Percentiles rank a stretch among this genome's conserved stretches.
phyloP scores from a whole-genome alignment of 1,139 yeast genomes.

The Candida pseudoviswanathii region DNA sequence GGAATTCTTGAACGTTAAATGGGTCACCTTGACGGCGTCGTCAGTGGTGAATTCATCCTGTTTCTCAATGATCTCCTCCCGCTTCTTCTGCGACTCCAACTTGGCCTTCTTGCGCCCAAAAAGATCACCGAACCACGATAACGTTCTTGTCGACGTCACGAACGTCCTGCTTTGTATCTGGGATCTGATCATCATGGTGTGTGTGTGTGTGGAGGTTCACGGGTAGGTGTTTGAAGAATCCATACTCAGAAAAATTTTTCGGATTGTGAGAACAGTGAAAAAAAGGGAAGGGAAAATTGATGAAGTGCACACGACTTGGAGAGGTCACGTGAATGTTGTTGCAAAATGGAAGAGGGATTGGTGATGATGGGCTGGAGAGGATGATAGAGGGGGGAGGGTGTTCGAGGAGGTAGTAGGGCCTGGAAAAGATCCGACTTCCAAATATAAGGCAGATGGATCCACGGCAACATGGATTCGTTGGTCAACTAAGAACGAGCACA shows the following conservation, averaged over 20 bases:
- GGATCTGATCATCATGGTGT: conserved; percentile 4
- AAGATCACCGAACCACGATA: conserved; percentile 17
- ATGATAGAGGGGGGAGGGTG: too few species aligned
- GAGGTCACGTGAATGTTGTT: background rate
- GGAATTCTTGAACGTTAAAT: conserved; percentile 41
- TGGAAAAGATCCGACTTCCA: too few species aligned
- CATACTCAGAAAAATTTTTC: background rate
- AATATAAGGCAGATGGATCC: too few species aligned
- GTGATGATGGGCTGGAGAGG: background rate
- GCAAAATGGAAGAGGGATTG: background rate
- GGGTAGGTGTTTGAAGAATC: background rate
- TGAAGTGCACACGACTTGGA: background rate
- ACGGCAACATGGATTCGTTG: too few species aligned
- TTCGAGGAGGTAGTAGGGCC: too few species aligned
- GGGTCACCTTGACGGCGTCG: conserved; percentile 32
- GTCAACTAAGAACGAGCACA: too few species aligned
- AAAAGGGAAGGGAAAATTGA: background rate
- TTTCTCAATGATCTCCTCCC: conserved; percentile 37
- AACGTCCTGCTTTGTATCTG: conserved; percentile 13
- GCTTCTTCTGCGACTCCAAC: conserved; percentile 16
- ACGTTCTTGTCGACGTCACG: conserved; percentile 7
- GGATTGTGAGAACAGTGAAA: background rate
- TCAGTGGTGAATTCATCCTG: conserved; percentile 45
- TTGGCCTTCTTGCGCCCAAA: conserved; percentile 14
- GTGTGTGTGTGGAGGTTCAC: background rate